Evolutionary conservation across 2,329 filamentous ascomycete species (phyloP), one percentile per base, ranked within the genome.

Genomic region (Stylonectria norvegica): DNA sequence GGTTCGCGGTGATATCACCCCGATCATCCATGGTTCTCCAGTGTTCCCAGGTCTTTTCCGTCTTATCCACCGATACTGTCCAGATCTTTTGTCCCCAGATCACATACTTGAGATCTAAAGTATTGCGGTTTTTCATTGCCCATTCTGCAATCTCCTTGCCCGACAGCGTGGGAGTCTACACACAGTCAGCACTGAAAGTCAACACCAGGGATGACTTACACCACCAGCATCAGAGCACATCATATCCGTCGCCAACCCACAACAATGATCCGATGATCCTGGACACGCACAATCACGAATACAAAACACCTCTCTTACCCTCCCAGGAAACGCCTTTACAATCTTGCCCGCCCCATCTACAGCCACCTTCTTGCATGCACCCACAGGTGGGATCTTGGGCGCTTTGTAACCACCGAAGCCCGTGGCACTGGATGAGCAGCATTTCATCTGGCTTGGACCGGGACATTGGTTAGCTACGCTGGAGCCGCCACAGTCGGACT

Each of bases 81-180:
- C 69, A 73, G 50, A 74, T 73, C 43, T 60, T 64, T 57, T 73
- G 70, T 14, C 69, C 71, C 69, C 69, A 74, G 48, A 73, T 73
- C 34, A 74, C 63, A 43, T 74, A 74, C 54, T 69, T 72, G 49
- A 74, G 53, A 41, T 67, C 64, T 6, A 72, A 60, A 5, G 55
- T 23, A 18, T 31, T 49, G 11, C 63, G 60, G 45, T 73, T 68
- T 20, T 65, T 62, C 71, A 73, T 73, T 17, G 68, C 60, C 68
- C 70, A 74, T 50, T 74, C 68, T 2, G 70, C 71, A 22, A 74
- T 70, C 22, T 67, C 57, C 16, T 60, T 59, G 7, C 70, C 70
- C 2, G 63, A 64, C 15, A 63, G 47, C 6, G 64, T 64, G 34
- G 61, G 58, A 3, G 50, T 42, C 67, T 69, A 38, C 3, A 12